Conservation (phyloP, 768 basidiomycete species). For the Podaxis carcinomalis region DNA sequence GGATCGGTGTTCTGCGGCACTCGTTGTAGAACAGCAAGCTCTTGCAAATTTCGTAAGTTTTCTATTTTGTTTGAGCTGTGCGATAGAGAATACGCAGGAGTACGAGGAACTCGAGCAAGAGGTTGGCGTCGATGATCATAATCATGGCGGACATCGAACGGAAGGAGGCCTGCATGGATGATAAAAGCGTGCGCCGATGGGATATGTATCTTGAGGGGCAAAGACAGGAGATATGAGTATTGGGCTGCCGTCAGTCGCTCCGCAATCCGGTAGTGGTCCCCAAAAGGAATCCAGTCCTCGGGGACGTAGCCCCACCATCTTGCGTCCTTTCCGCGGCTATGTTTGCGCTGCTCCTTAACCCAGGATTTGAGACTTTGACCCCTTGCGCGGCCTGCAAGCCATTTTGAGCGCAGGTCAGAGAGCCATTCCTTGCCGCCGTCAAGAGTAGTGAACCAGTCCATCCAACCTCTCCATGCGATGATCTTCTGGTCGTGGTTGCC, state of each 20-base stretch:
- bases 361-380: conserved; percentile 9
- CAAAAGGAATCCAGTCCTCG: conserved; percentile 67
- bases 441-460: conserved; percentile 63
- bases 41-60: conserved; percentile 54
- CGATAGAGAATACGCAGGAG: conserved; percentile 16
- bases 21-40: conserved; percentile 57
- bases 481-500: conserved; percentile 94
- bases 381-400: background rate
- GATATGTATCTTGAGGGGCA: conserved; percentile 73
- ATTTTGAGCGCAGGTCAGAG: conserved; percentile 7
- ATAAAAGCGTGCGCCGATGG: conserved; percentile 73
- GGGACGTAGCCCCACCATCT: conserved; percentile 54
- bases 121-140: conserved; percentile 60
- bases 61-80: conserved; percentile 10
- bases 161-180: conserved; percentile 81
- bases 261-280: conserved; percentile 77
- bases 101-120: conserved; percentile 54
- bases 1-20: conserved; percentile 77
- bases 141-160: conserved; percentile 56
- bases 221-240: conserved; percentile 67
- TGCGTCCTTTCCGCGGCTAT: conserved; percentile 15
- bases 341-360: conserved; percentile 16
- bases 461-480: conserved; percentile 87
- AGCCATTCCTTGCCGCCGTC: conserved; percentile 56
- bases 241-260: conserved; percentile 55